These are phyloP conservation scores for Neurospora sp. DNA, from an alignment of 495 filamentous ascomycete species.

Conservation along the genomic window DNA sequence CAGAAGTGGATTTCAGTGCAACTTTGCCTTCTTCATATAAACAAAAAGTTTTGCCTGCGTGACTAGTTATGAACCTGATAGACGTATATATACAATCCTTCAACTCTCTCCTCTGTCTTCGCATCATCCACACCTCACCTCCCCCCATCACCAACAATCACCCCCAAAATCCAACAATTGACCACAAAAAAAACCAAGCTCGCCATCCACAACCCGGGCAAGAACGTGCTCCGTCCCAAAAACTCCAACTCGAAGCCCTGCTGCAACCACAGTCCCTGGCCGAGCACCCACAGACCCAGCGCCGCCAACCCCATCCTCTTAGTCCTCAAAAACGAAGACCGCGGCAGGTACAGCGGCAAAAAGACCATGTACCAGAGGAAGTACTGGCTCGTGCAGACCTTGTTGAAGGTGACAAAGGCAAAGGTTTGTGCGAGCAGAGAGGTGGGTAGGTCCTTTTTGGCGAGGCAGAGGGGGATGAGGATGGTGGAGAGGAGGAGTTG, in stretches of 20 bases:
- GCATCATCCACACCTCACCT: background rate
- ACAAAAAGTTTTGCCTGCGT: background rate
- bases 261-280: slow-evolving; percentile 74
- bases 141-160: slow-evolving; percentile 60
- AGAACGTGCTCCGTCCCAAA: slow-evolving; percentile 70
- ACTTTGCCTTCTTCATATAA: background rate
- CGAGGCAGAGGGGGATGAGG: slow-evolving; percentile 66
- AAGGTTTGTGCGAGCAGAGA: slow-evolving; percentile 99
- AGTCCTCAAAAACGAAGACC: slow-evolving; percentile 55
- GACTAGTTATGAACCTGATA: background rate
- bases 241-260: slow-evolving; percentile 87
- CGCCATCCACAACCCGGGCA: slow-evolving; percentile 70
- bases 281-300: slow-evolving; percentile 57
- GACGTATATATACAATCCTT: background rate
- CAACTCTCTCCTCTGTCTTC: background rate
- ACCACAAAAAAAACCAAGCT: slow-evolving; percentile 71
- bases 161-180: slow-evolving; percentile 78
- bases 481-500: slow-evolving; percentile 71
- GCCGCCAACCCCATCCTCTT: slow-evolving; percentile 52
- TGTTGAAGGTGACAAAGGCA: slow-evolving; percentile 94
- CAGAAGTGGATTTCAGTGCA: background rate
- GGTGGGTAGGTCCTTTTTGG: slow-evolving; percentile 69
- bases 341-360: slow-evolving; percentile 80
- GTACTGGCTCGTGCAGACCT: slow-evolving; percentile 98
- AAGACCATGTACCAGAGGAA: slow-evolving; percentile 97